Evolutionary conservation across 495 filamentous ascomycete species (phyloP), one percentile per base, ranked within the genome.

Genomic region (Saxophila tyrrhenica): DNA sequence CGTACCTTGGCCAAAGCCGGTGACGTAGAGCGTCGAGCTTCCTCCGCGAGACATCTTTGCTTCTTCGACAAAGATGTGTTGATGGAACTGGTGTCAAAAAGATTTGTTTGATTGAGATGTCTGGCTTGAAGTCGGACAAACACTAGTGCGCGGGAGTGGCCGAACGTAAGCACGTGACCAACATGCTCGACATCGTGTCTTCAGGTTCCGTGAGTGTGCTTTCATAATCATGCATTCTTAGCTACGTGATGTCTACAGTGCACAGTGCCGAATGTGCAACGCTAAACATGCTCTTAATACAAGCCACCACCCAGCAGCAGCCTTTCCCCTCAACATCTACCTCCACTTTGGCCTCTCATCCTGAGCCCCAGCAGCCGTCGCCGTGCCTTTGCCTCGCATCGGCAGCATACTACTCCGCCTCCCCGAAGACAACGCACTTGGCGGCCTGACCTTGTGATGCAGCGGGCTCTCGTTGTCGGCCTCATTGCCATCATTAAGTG

Each of bases 1-100:
- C 69, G 92, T 99, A 66, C 92, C 94, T 71, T 95, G 91, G 76
- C 91, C 92, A 73, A 99, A 99, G 77, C 92, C 92, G 58, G 79
- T 85, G 59, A 96, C 92, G 77, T 98, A 98, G 53, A 98, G 88
- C 25, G 92, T 98, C 41, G 90, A 95, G 51, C 85, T 82, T 50
- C 83, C 83, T 65, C 86, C 82, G 61, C 90, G 87, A 79, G 89
- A 95, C 89, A 95, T 96, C 62, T 59, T 75, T 35, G 29, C 29
- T 35, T 7, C 29, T 5, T 35, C n/a, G n/a, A n/a, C n/a, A n/a
- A n/a, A n/a, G n/a, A n/a, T n/a, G n/a, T n/a, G n/a, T n/a, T n/a
- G n/a, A n/a, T n/a, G n/a, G n/a, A n/a, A n/a, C n/a, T n/a, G n/a
- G n/a, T n/a, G n/a, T n/a, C n/a, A n/a, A n/a, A n/a, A n/a, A n/a